A percentile compares a stretch with the other conserved stretches of the same genome.
Evolutionary conservation across 164 flowering plant genomes (phyloP).

Genomic region (Stephania yunnanensis): DNA sequence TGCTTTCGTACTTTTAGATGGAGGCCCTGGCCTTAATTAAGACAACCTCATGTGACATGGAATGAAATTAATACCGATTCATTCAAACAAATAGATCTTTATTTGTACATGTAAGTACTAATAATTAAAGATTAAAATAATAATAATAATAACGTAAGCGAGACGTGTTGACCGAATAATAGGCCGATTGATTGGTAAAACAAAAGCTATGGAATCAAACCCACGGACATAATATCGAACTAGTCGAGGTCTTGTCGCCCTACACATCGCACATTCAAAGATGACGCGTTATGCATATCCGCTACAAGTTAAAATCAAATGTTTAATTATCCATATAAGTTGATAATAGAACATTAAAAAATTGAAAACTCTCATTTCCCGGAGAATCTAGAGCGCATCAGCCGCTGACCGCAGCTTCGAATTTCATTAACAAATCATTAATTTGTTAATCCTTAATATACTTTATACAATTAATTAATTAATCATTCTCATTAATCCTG

Average conservation of each 20-base stretch:
- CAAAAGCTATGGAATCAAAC: background rate
- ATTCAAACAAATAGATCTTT: constrained; percentile 15
- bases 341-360: background rate
- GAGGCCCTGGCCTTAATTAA: constrained; percentile 3
- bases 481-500: background rate
- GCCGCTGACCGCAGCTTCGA: constrained; percentile 67
- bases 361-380: constrained; percentile 21
- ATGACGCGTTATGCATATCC: too few relatives aligned
- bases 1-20: constrained; percentile 2
- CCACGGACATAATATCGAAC: too few relatives aligned
- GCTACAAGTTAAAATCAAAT: too few relatives aligned
- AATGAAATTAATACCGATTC: constrained; percentile 18
- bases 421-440: constrained; percentile 35
- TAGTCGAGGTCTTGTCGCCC: too few relatives aligned
- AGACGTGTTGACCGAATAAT: constrained; percentile 42
- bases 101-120: too few relatives aligned
- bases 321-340: too few relatives aligned
- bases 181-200: background rate
- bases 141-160: background rate
- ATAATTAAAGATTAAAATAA: background rate
- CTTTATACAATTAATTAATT: background rate
- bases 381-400: constrained; percentile 82
- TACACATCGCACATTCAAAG: too few relatives aligned
- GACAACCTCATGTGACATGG: constrained; percentile 59
- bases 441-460: background rate